Evolutionary conservation across 139 green algal genomes (phyloP), one percentile per base, ranked within the genome.

Genomic region (Closterium sp.): DNA sequence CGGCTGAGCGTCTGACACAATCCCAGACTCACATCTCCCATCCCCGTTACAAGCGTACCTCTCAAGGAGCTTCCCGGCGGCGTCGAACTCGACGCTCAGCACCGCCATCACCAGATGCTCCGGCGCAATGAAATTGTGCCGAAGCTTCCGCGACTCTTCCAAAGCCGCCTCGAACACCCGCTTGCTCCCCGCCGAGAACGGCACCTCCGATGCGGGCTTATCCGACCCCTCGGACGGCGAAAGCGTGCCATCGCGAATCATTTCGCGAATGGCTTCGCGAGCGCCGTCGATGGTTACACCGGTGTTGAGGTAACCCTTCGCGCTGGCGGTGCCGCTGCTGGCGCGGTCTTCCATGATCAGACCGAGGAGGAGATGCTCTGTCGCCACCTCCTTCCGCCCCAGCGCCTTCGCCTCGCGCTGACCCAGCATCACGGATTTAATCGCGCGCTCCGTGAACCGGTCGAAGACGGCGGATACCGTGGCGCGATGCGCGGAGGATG

Each of bases 391-490:
- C 24, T 70, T 30, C 4, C 50, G 28, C 19, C 92, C 92, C 22
- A 86, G n/a, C 27, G 92, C 92, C 89, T 94, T 94, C 0, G 97
- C 97, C 96, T 99, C 98, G 95, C 99, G 97, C 94, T 99, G 98
- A 5, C 98, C 98, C 1, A 99, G 96, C 98, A 99, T 99, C 29
- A 99, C 97, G 13, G 95, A 91, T 91, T 96, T 96, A 95, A 98
- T 98, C 50, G 97, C 97, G 91, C 98, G 98, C 95, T 99, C 98
- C 0, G 98, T 99, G 95, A 99, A 99, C 73, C 97, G 96, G 95
- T 99, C 97, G 89, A 99, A 99, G 96, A 99, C 99, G 29, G 95
- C 92, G 24, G 30, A 45, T 21, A 94, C 88, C 38, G 70, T 45
- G 9, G 22, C 85, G 34, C 90, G 90, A n/a, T 86, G 24, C 1